Conservation (phyloP, 2,329 filamentous ascomycete species). For the Ceratocystiopsis brevicomis region DNA sequence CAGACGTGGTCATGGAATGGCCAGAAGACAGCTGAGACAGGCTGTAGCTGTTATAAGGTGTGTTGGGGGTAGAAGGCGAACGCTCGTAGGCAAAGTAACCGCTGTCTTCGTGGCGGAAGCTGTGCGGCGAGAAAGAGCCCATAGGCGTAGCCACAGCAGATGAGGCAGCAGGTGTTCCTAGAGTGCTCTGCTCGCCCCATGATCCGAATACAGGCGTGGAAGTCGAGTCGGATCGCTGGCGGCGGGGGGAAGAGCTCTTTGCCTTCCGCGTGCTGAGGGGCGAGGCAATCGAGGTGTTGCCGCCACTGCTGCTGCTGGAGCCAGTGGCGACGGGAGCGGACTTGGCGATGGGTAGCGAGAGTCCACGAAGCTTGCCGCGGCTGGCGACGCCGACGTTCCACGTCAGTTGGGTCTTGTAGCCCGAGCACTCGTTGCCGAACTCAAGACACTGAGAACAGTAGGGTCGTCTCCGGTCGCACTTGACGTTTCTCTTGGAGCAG, state of each 20-base stretch:
- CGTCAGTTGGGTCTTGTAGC: conserved; percentile 90
- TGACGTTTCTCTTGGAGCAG: conserved; percentile 63
- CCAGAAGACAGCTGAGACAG: conserved; percentile 24
- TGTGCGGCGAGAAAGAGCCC: conserved; percentile 13
- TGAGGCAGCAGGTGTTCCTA: conserved; percentile 2
- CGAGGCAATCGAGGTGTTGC: conserved; percentile 7
- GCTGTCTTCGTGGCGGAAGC: conserved; percentile 18
- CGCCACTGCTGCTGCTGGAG: background rate
- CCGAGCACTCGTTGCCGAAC: conserved; percentile 77
- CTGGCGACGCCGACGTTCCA: conserved; percentile 95
- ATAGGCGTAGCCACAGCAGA: background rate
- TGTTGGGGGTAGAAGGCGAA: conserved; percentile 25
- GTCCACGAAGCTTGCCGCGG: conserved; percentile 77
- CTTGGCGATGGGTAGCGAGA: conserved; percentile 55
- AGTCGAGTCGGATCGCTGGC: conserved; percentile 26
- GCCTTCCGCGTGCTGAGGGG: conserved; percentile 25
- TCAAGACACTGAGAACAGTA: conserved; percentile 94
- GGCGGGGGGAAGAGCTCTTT: conserved; percentile 14
- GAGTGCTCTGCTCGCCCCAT: conserved; percentile 21
- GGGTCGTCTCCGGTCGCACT: conserved; percentile 79
- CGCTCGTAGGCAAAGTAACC: conserved; percentile 18
- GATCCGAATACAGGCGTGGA: conserved; percentile 15
- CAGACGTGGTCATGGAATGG: conserved; percentile 1
- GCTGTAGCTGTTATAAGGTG: conserved; percentile 18
- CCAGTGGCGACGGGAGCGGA: conserved; percentile 31